Percentiles rank a stretch among this genome's conserved stretches.
phyloP scores from a whole-genome alignment of 2,329 filamentous ascomycete species.

The Cladosporium sp. region DNA sequence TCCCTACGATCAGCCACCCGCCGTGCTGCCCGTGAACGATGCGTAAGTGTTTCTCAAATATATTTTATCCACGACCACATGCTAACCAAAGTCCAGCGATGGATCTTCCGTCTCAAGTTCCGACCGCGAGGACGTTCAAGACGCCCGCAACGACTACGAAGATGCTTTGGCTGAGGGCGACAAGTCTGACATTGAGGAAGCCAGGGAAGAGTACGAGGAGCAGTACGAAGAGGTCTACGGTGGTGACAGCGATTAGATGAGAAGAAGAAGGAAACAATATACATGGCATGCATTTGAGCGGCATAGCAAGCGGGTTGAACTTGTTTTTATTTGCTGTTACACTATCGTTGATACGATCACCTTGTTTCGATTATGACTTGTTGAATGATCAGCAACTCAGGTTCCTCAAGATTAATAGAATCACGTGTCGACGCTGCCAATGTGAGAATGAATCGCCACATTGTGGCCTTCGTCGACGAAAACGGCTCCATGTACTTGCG shows the following conservation, averaged over 20 bases:
- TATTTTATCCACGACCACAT: neutral
- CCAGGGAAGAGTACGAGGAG: slow-evolving; percentile 50
- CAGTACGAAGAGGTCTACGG: slow-evolving; percentile 45
- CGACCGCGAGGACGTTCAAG: slow-evolving; percentile 36
- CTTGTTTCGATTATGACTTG: too few species aligned
- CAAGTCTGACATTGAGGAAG: slow-evolving; percentile 53
- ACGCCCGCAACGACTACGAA: slow-evolving; percentile 42
- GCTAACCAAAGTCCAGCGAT: neutral
- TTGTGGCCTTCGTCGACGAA: too few species aligned
- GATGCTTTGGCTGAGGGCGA: slow-evolving; percentile 36
- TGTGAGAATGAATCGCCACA: too few species aligned
- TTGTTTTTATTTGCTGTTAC: neutral
- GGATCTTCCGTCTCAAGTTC: slow-evolving; percentile 17
- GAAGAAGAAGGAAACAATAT: neutral
- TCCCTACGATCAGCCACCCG: slow-evolving; percentile 13
- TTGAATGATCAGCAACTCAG: too few species aligned
- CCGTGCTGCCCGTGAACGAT: slow-evolving; percentile 11
- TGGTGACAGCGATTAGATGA: slow-evolving; percentile 7
- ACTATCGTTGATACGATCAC: neutral
- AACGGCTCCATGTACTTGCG: too few species aligned
- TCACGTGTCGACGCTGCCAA: too few species aligned
- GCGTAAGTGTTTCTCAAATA: neutral
- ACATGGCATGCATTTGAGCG: neutral
- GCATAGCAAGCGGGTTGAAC: neutral
- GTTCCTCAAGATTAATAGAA: too few species aligned